Evolutionary conservation across 1,139 yeast species (phyloP), one percentile per base, ranked within the genome.

Genomic region (Taphrina deformans): DNA sequence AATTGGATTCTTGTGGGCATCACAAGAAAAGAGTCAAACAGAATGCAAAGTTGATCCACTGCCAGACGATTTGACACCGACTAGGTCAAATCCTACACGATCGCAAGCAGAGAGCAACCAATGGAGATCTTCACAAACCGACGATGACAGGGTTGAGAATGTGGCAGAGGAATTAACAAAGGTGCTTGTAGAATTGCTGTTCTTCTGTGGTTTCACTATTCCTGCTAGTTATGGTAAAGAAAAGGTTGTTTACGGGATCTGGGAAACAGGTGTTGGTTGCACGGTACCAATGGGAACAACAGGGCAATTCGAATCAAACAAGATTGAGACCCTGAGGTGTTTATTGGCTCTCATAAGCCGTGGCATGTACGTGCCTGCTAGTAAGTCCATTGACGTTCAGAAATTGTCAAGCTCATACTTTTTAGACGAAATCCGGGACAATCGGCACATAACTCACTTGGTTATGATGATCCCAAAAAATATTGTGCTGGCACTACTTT

Each of bases 221-320:
- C 76, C 82, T 1, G 74, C 74, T 4, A 50, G 70, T 35, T 69
- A 65, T 26, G 69, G 45, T 21, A 53, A 63, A 18, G 56, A 68
- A 5, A 67, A 68, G 50, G 69, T 69, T 10, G 66, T 65, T 12
- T 67, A 69, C 53, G 52, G 69, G 6, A 69, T 67, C 41, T 70
- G 72, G 96, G 95, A 88, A 71, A 84, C 89, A 0, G 96, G 96
- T 1, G 80, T 89, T 48, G 95, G 91, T 0, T 74, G 81, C 67
- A 73, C 77, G 7, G 72, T 78, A 0, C 83, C 87, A 0, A 78
- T 81, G 62, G 78, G 83, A 10, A 68, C 75, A 2, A 72, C 74
- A 1, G 71, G 71, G 3, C 79, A 81, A 9, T 72, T 84, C 50
- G 95, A 89, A 69, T 75, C 85, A 31, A 85, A 88, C 73, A 80